Base-by-base conservation (phyloP, 2,329 filamentous ascomycete species). In the Aureobasidium sp. region DNA sequence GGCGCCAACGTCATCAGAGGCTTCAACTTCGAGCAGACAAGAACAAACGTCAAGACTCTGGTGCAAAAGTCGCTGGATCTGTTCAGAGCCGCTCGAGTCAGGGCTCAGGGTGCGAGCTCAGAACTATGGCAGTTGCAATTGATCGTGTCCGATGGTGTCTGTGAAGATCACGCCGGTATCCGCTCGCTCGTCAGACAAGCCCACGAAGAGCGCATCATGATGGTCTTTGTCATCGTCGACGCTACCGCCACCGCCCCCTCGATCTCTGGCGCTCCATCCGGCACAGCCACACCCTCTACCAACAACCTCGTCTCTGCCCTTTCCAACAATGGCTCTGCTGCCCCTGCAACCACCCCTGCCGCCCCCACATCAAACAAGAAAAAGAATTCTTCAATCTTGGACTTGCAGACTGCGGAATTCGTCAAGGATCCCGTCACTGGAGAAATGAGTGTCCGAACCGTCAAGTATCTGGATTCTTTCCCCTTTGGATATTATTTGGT, bases 401-500 rank as follows among this genome's bases (percentile, higher is more conserved):
- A 97, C 72, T 81, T 97, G 68, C 91, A 91, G 73, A 88, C 91
- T 74, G 93, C 91, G 41, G 85, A 85, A 71, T 97, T 97, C 71
- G 83, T 88, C 65, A 83, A 82, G 63, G 86, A 90, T 70, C 79
- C 75, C 21, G 74, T 77, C 68, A 85, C 77, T 77, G 86, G 78
- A 64, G 82, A 85, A 69, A 80, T 80, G 74, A 80, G 80, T 72
- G 84, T 97, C 61, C 87, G 88, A 68, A 91, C 95, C 74, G 88
- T 91, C 78, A 85, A 90, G 69, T 99, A 99, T 73, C 82, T 99
- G 68, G 95, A 99, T 73, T 88, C 86, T 8, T 99, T 99, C 75
- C 94, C 95, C 0, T 99, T 99, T 77, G 86, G 89, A 73, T 99
- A 97, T 78, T 99, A 97, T 73, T 78, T 99, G 61, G 90, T 99